Conservation (phyloP, 768 basidiomycete genomes). For the Auricularia sp. region DNA sequence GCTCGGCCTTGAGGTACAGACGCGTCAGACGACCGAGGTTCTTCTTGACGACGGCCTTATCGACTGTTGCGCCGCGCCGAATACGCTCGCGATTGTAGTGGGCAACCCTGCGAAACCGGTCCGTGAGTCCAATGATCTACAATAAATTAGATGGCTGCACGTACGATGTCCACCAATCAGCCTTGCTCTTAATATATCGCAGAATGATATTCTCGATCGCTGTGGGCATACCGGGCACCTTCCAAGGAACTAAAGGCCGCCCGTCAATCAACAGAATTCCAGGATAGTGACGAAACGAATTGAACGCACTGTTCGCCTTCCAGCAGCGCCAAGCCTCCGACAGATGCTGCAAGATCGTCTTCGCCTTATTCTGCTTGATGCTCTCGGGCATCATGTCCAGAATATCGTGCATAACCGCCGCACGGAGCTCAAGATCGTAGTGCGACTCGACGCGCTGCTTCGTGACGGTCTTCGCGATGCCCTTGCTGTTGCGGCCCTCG, state of each 20-base stretch:
- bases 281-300: not conserved
- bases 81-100: constrained; percentile 99
- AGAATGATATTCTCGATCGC: constrained; percentile 99
- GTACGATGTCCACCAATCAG: constrained; percentile 96
- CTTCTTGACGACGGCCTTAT: constrained; percentile 99
- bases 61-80: constrained; percentile 90
- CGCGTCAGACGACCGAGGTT: constrained; percentile 96
- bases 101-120: constrained; percentile 49
- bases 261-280: no score
- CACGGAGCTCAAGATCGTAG: constrained; percentile 93
- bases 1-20: constrained; percentile 96
- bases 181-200: constrained; percentile 98
- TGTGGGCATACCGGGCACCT: constrained; percentile 98
- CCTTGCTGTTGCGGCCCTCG: constrained; percentile 94
- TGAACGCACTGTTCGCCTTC: constrained; percentile 75
- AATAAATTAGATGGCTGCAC: constrained; percentile 18
- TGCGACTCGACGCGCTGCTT: constrained; percentile 99
- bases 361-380: constrained; percentile 99
- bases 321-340: constrained; percentile 98
- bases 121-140: not conserved
- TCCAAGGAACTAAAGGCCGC: constrained; percentile 73
- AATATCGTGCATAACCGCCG: constrained; percentile 99
- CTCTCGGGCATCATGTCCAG: constrained; percentile 99
- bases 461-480: constrained; percentile 94
- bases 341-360: constrained; percentile 95